A percentile compares a stretch with the other conserved stretches of the same genome.
Evolutionary conservation across 192 early-diverging fungal genomes (phyloP).

Genomic region (Gaertneriomyces sp.): DNA sequence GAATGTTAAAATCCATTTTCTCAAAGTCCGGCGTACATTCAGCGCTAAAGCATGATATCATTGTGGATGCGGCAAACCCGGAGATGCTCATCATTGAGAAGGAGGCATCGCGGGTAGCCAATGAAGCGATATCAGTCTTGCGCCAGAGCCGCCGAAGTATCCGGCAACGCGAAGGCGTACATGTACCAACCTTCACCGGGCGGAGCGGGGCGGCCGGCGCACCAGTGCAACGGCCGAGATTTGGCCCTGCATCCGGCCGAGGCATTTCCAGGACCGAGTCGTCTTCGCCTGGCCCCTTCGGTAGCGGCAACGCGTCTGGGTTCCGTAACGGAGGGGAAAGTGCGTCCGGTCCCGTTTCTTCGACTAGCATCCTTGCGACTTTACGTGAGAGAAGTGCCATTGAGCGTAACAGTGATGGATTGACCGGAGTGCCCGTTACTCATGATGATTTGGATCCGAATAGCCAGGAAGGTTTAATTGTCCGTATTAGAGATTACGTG

Average conservation of each 20-base stretch:
- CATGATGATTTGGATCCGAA: conserved; percentile 8
- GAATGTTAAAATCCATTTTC: conserved; percentile 78
- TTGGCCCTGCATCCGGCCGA: background rate
- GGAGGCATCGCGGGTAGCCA: conserved; percentile 78
- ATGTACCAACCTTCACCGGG: conserved; percentile 90
- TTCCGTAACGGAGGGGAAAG: conserved; percentile 4
- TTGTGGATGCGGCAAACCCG: conserved; percentile 65
- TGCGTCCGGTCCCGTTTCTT: background rate
- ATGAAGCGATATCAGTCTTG: conserved; percentile 72
- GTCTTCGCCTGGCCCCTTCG: background rate
- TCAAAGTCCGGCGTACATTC: conserved; percentile 81
- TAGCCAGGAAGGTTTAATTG: conserved; percentile 43
- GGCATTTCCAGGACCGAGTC: background rate
- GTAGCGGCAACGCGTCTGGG: background rate
- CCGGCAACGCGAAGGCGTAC: conserved; percentile 53
- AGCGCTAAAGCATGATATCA: conserved; percentile 87
- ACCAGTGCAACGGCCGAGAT: conserved; percentile 7
- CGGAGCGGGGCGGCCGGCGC: conserved; percentile 61
- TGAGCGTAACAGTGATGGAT: background rate
- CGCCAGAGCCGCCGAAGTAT: conserved; percentile 66
- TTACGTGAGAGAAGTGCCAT: conserved; percentile 1
- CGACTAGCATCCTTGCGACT: conserved; percentile 14
- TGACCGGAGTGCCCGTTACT: background rate
- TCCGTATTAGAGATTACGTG: conserved; percentile 56
- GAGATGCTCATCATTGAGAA: conserved; percentile 66